Percentiles rank a stretch among this genome's conserved stretches.
phyloP scores from a whole-genome alignment of 2,329 filamentous ascomycete genomes.

The Hymenoscyphus repandus region DNA sequence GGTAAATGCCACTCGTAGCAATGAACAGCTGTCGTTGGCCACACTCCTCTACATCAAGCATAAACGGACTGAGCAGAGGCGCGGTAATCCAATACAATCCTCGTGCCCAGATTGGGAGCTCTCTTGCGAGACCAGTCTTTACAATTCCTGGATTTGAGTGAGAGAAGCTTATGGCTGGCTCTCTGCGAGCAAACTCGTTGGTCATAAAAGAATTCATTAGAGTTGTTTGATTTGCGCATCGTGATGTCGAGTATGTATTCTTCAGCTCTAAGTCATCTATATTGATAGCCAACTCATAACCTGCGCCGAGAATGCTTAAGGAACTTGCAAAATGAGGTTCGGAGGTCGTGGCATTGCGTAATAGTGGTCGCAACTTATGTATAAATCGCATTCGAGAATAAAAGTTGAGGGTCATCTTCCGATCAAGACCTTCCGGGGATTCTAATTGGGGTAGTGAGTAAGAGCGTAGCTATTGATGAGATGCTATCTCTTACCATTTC shows the following conservation, averaged over 20 bases:
- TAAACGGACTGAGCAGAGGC: conserved; percentile 14
- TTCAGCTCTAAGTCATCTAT: conserved; percentile 36
- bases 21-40: conserved; percentile 26
- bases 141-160: conserved; percentile 45
- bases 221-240: conserved; percentile 24
- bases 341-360: conserved; percentile 32
- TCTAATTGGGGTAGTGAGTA: conserved; percentile 10
- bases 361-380: conserved; percentile 50
- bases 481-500: conserved; percentile 17
- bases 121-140: conserved; percentile 38
- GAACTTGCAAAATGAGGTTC: conserved; percentile 45
- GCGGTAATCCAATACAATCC: conserved; percentile 9
- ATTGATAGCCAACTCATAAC: conserved; percentile 46
- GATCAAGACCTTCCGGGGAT: conserved; percentile 25
- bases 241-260: conserved; percentile 14
- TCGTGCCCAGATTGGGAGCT: conserved; percentile 21
- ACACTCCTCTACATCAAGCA: conserved; percentile 20
- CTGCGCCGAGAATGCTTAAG: conserved; percentile 48
- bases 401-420: conserved; percentile 34
- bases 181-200: conserved; percentile 41
- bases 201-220: conserved; percentile 42
- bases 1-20: conserved; percentile 26
- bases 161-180: conserved; percentile 43
- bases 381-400: conserved; percentile 55
- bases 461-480: neutral